phyloP scores from a whole-genome alignment of 139 green algal species.

The Chlamydomonas asymmetrica region DNA sequence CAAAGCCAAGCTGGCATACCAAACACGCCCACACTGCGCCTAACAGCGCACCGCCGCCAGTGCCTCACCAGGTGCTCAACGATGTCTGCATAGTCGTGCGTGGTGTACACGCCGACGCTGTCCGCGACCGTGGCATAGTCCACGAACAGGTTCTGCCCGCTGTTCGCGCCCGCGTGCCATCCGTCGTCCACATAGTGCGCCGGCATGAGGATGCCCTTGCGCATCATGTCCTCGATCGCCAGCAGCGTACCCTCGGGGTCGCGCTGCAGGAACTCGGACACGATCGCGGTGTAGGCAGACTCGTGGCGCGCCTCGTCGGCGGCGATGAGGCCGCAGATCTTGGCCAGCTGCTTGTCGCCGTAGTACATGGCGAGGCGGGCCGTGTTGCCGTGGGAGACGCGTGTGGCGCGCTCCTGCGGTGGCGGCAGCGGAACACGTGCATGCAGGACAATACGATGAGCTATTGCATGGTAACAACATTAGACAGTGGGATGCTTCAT shows the following conservation, averaged over 20 bases:
- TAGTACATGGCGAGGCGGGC: constrained; percentile 80
- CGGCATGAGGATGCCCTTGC: constrained; percentile 98
- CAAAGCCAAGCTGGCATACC: no score
- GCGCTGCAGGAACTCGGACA: constrained; percentile 28
- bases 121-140: constrained; percentile 96
- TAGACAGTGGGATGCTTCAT: no score
- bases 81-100: constrained; percentile 93
- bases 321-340: constrained; percentile 85
- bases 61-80: constrained; percentile 88
- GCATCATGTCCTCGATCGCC: constrained; percentile 98
- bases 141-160: constrained; percentile 75
- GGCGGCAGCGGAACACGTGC: no score
- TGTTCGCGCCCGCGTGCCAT: constrained; percentile 59
- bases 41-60: background rate
- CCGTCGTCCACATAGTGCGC: constrained; percentile 95
- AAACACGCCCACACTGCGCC: no score
- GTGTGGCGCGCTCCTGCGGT: constrained; percentile 37
- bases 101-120: constrained; percentile 77
- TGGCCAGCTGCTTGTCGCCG: constrained; percentile 83
- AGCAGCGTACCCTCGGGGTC: constrained; percentile 73
- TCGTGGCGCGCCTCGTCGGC: constrained; percentile 97
- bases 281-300: constrained; percentile 53
- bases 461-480: no score
- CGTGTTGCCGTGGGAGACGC: constrained; percentile 95
- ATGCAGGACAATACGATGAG: no score